Base-by-base conservation (phyloP, 2,329 filamentous ascomycete genomes). In the Botrytis fabae region DNA sequence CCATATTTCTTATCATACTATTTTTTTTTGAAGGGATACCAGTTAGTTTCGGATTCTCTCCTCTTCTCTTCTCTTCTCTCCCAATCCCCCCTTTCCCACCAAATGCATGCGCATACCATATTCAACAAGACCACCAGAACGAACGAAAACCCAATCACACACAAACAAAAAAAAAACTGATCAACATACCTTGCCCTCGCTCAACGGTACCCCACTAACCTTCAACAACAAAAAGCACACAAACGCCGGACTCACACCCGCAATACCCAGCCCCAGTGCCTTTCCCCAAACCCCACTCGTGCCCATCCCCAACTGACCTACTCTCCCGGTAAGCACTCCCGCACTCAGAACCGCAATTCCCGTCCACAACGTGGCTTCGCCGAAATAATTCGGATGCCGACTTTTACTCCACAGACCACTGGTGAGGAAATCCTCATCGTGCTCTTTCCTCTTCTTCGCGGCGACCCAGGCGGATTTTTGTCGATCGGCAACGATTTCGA, bases 341-440 rank as follows among this genome's bases (percentile, higher is more conserved):
- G 86, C 88, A 0, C 88, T 85, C 0, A 85, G 82, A 8, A 88
- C 86, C 0, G 90, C 89, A 73, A 93, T 87, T 1, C 91, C 91
- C 0, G 87, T 89, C 91, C 90, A 93, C 46, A 93, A 83, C 18
- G 88, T 90, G 42, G 85, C 86, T 80, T 93, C 91, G n/a, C 91
- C 91, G 79, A 93, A 91, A 82, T 93, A 93, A 78, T 93, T 91
- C 0, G 91, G 91, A 81, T 91, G 89, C 74, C 89, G 82, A 65
- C 85, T 87, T 78, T 86, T 85, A 9, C 84, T 83, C 87, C 90
- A 93, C 51, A 93, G 78, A 0, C 91, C 91, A 1, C 83, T 80
- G 0, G 89, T 91, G 75, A 93, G 79, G 78, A 92, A 93, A 63
- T 89, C 86, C 81, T 93, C 90, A 38, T 87, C 86, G 74, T 93